Evolutionary conservation across 805 yeast genomes (phyloP).

Genomic region (Schizosaccharomyces osmophilus): DNA sequence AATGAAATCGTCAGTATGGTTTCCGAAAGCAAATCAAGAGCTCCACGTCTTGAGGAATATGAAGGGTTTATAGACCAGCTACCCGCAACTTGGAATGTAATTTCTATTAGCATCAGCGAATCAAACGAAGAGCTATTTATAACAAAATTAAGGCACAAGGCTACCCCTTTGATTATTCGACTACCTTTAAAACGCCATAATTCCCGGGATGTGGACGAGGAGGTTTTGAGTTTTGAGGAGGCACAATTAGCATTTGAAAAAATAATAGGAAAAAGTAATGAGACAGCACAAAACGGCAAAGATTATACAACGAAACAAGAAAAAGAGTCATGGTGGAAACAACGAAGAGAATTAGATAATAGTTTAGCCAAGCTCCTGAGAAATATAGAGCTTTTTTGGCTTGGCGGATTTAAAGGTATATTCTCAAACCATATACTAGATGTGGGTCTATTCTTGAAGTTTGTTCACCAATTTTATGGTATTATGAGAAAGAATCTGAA

Average conservation of each 20-base stretch:
- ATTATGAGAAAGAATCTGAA: not conserved
- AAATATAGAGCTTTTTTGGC: conserved; percentile 39
- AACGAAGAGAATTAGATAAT: conserved; percentile 36
- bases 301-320: conserved; percentile 16
- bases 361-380: conserved; percentile 28
- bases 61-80: conserved; percentile 10
- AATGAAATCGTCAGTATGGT: not conserved
- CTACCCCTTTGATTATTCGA: conserved; percentile 24
- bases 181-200: conserved; percentile 34
- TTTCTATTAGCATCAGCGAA: conserved; percentile 37
- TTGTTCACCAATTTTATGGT: conserved; percentile 8
- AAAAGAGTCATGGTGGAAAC: conserved; percentile 60
- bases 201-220: conserved; percentile 22
- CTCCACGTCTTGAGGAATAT: conserved; percentile 3
- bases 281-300: conserved; percentile 13
- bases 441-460: conserved; percentile 7
- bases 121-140: conserved; percentile 34
- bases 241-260: conserved; percentile 22
- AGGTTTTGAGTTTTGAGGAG: conserved; percentile 20
- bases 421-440: conserved; percentile 15
- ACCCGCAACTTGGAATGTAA: conserved; percentile 31
- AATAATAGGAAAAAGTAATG: conserved; percentile 38
- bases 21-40: too few species aligned
- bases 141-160: conserved; percentile 18
- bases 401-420: conserved; percentile 52